phyloP scores from a whole-genome alignment of 2,329 filamentous ascomycete genomes.

The Emergomyces pasteurianus region DNA sequence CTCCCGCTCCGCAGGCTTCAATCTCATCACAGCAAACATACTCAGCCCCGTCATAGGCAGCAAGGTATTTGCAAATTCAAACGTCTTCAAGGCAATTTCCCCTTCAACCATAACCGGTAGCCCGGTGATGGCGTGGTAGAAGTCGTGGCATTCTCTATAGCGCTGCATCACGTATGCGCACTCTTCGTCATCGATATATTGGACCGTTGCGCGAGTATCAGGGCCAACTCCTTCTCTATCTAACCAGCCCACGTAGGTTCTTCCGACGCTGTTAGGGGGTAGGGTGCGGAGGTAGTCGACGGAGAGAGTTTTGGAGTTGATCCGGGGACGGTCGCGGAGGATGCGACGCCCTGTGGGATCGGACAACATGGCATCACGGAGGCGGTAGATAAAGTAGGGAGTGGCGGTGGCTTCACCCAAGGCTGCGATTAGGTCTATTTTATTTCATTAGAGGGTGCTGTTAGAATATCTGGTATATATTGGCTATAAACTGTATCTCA shows the following conservation, averaged over 20 bases:
- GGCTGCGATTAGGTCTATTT: constrained; percentile 74
- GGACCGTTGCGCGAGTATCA: constrained; percentile 69
- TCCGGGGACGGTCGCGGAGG: constrained; percentile 75
- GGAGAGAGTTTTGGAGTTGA: constrained; percentile 61
- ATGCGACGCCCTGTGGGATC: constrained; percentile 78
- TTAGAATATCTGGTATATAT: too few relatives aligned
- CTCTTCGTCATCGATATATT: constrained; percentile 89
- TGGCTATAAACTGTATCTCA: too few relatives aligned
- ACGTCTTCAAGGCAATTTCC: constrained; percentile 93
- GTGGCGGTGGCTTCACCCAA: constrained; percentile 91
- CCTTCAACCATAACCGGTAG: constrained; percentile 87
- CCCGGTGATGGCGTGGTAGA: constrained; percentile 90
- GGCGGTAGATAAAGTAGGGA: constrained; percentile 86
- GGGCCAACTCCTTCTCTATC: constrained; percentile 87
- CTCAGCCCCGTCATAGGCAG: constrained; percentile 91
- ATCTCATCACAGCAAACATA: constrained; percentile 55
- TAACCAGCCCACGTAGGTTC: constrained; percentile 79
- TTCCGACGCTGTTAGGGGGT: constrained; percentile 62
- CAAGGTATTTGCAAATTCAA: constrained; percentile 90
- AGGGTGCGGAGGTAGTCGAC: constrained; percentile 60
- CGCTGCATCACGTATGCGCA: constrained; percentile 98
- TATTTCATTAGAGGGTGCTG: constrained; percentile 3
- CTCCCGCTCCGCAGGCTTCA: constrained; percentile 52
- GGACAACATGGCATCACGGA: constrained; percentile 83
- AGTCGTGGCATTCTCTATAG: constrained; percentile 94